Percentiles rank a stretch among this genome's conserved stretches.
phyloP scores from a whole-genome alignment of 2,329 filamentous ascomycete species.

The Fusarium concolor region DNA sequence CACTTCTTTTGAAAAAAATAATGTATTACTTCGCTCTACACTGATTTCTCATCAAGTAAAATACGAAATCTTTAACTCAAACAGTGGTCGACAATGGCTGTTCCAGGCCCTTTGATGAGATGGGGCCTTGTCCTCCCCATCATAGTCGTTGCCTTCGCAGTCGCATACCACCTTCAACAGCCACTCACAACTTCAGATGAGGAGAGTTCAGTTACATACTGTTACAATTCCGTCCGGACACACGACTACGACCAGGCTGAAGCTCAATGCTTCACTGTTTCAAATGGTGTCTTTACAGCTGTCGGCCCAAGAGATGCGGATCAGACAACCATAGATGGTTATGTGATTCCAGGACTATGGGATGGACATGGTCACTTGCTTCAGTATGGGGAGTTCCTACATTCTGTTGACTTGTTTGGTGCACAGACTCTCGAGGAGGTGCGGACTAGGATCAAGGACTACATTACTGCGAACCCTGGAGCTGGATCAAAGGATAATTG shows the following conservation, averaged over 20 bases:
- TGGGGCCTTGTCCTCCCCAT: conserved; percentile 50
- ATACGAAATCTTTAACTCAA: background rate
- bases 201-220: conserved; percentile 47
- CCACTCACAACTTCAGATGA: conserved; percentile 28
- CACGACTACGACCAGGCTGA: conserved; percentile 51
- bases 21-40: too few species aligned
- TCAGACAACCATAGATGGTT: conserved; percentile 53
- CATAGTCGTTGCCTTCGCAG: conserved; percentile 49
- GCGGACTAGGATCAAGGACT: conserved; percentile 62
- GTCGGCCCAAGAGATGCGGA: conserved; percentile 55
- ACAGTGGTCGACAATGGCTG: conserved; percentile 20
- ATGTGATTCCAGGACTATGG: conserved; percentile 75
- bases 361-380: conserved; percentile 77
- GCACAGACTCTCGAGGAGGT: conserved; percentile 66
- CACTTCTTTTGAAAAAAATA: background rate
- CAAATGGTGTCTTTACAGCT: conserved; percentile 61
- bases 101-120: conserved; percentile 30
- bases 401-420: conserved; percentile 74
- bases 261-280: conserved; percentile 68
- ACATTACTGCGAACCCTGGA: conserved; percentile 61
- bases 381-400: conserved; percentile 74
- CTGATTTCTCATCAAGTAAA: background rate
- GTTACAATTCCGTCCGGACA: conserved; percentile 56
- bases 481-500: conserved; percentile 67
- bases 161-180: conserved; percentile 48